These are phyloP conservation scores for Solanum chilense DNA, from an alignment of 257 asterid species.

Conservation along the genomic window DNA sequence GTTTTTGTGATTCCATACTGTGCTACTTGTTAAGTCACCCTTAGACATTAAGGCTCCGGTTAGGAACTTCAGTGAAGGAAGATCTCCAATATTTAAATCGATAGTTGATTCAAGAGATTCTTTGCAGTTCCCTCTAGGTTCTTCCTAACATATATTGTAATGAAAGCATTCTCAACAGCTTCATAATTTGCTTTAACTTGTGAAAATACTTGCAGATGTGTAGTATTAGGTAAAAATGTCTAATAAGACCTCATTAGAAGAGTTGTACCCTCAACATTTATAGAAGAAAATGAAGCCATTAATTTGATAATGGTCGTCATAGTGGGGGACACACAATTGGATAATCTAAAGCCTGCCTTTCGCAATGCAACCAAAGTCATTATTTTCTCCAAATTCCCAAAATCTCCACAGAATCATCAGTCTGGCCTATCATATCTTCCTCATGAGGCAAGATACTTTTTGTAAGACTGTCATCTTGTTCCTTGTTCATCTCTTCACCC, in stretches of 20 bases:
- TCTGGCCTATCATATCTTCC: constrained; percentile 21
- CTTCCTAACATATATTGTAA: constrained; percentile 67
- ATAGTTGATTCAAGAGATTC: constrained; percentile 65
- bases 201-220: constrained; percentile 60
- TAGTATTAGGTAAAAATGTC: not conserved
- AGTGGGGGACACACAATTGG: constrained; percentile 52
- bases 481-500: constrained; percentile 26
- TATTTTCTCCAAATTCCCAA: constrained; percentile 88
- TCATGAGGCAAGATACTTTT: constrained; percentile 51
- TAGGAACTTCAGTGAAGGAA: constrained; percentile 74
- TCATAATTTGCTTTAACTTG: constrained; percentile 87
- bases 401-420: constrained; percentile 55
- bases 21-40: constrained; percentile 65
- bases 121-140: constrained; percentile 47
- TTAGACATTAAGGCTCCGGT: constrained; percentile 75
- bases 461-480: constrained; percentile 40
- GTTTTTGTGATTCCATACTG: constrained; percentile 34
- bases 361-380: constrained; percentile 85
- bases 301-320: constrained; percentile 86
- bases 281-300: constrained; percentile 94
- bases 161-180: constrained; percentile 91
- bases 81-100: constrained; percentile 91
- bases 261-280: constrained; percentile 77
- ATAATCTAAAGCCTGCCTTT: constrained; percentile 80
- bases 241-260: constrained; percentile 23